Base-by-base conservation (phyloP, 2,329 filamentous ascomycete species). In the Colletotrichum lentis region DNA sequence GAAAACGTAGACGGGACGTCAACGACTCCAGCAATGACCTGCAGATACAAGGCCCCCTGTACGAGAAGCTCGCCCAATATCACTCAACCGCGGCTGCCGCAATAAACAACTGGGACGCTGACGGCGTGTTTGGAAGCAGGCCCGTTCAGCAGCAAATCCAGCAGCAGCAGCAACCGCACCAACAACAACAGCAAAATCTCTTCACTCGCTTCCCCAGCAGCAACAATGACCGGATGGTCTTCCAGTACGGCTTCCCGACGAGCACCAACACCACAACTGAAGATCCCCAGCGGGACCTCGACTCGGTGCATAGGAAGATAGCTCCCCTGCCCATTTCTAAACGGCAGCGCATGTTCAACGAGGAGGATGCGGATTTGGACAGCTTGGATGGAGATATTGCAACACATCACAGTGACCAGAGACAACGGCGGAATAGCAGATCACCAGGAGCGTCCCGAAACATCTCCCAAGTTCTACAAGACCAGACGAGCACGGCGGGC, bases 51-150 rank as follows among this genome's bases (percentile, higher is more conserved):
- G 47, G 43, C 18, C 53, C 64, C n/a, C 57, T 70, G 57, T 69
- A 70, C 67, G 69, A 70, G 69, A 66, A 70, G 41, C 67, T 70
- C 56, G 69, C 69, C 47, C 66, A 69, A 37, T 69, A 69, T 22
- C 57, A 60, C 65, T 65, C 65, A 58, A 58, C 65, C 12, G 39
- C 35, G 31, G 37, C 62, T 52, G 54, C 54, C 8, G 39, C 24
- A 31, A 49, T 58, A 46, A 67, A 53, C 31, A 67, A 62, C 57
- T 68, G 64, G 63, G 60, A 59, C 50, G 64, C 67, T 68, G 64
- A 68, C 57, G 56, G 67, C 64, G 47, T 55, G 60, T 70, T 70
- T 64, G 62, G 59, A 50, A 18, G 67, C 67, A 68, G 67, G 47
- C 59, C 64, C 49, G 53, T 67, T 49, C 67, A 69, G 41, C 67